Evolutionary conservation across 2,329 filamentous ascomycete genomes (phyloP), one percentile per base, ranked within the genome.

Genomic region (Xylaria sp.): DNA sequence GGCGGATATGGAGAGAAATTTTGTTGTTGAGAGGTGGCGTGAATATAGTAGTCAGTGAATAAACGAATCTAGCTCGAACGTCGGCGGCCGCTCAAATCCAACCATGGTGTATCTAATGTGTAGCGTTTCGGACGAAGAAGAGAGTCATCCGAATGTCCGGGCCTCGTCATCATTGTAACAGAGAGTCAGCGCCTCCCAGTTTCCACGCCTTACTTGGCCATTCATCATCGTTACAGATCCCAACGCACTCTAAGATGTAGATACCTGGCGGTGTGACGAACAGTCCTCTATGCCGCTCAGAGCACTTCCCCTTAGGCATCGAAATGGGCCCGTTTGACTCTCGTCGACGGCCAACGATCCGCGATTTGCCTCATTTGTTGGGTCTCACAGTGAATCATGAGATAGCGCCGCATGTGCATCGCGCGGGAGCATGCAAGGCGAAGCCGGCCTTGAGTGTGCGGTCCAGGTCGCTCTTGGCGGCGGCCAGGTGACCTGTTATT

Each of bases 381-480:
- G 33, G 15, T 52, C 40, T 56, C 33, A 15, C 19, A 19, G n/a
- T 44, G 51, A 53, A 48, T 48, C 52, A 25, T 49, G 46, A 56
- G 21, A 37, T 48, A 21, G 23, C 33, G 17, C 40, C 33, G 38
- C 51, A 31, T 41, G 19, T 25, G 19, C 51, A 41, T 27, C 15
- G 41, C 51, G 31, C 19, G 13, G 33, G 19, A 51, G n/a, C 19
- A 58, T 49, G 10, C 11, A 41, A 46, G 43, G 37, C 38, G 40
- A 54, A 38, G 49, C 19, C 13, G n/a, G 21, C 31, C 44, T 37
- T 48, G 58, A 35, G 25, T 35, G 25, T 17, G 19, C 19, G 19
- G 41, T 63, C 46, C 46, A 43, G 58, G 56, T 41, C 46, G 41
- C 17, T 38, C 46, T 56, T 38, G 44, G 15, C 29, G n/a, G 38